Evolutionary conservation across 192 early-diverging fungal genomes (phyloP), one percentile per base, ranked within the genome.

Genomic region (Spizellomyces sp.): DNA sequence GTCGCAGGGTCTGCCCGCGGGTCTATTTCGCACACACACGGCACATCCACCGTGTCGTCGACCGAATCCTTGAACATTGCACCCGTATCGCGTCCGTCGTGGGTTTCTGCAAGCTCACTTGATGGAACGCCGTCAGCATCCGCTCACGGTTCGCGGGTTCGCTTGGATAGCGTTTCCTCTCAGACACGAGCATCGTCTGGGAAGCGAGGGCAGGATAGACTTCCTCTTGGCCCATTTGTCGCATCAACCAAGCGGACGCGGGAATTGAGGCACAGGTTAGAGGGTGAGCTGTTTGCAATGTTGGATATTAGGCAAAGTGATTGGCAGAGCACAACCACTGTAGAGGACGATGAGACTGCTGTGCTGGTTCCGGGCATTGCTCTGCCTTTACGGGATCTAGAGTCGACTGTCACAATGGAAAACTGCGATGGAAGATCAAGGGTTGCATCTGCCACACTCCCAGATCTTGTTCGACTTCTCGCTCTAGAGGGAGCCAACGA

Each of bases 401-500:
- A n/a, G 9, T 60, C 66, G 27, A 8, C 60, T 5, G 8, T 66
- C 19, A 27, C 67, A 19, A 66, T 46, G 58, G 64, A 71, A 57
- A 57, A 44, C 36, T 43, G 44, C 2, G 66, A 62, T 17, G 78
- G 68, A 4, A 72, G 58, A 36, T 22, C 58, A 12, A 15, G 57
- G 61, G 65, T 77, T 19, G 55, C 27, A 42, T 64, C 64, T 6
- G 76, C 43, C 1, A 73, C 50, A 10, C 62, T 81, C 8, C 72
- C 58, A 10, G 56, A 62, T 10, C 56, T 81, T n/a, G 73, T 78
- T 19, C 50, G 63, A 8, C 45, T 64, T n/a, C 66, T 81, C 10
- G 78, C 76, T 47, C 55, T 74, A 8, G 71, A 80, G 47, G 79
- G 72, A 6, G 64, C 50, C 5, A 67, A 55, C 14, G 90, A 91